Percentiles rank a stretch among this genome's conserved stretches.
These are phyloP conservation scores for Arabidopsis thaliana DNA, from an alignment of 345 rosid genomes.

Conservation along the genomic window DNA sequence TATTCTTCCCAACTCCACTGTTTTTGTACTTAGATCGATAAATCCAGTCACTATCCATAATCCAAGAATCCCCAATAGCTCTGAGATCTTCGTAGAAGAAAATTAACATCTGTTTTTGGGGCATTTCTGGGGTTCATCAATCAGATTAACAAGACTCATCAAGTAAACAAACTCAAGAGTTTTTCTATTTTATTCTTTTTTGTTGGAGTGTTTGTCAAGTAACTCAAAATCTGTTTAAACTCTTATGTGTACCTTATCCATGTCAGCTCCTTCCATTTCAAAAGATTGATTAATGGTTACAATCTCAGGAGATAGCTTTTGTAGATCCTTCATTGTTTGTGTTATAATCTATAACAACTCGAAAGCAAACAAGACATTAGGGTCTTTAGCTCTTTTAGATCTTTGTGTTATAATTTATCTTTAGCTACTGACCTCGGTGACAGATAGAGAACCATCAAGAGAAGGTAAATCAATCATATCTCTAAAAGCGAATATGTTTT, in stretches of 20 bases:
- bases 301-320: constrained; percentile 66
- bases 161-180: constrained; percentile 25
- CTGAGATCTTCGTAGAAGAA: constrained; percentile 62
- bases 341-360: constrained; percentile 53
- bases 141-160: constrained; percentile 45
- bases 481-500: constrained; percentile 67
- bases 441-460: constrained; percentile 53
- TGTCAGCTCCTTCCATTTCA: constrained; percentile 55
- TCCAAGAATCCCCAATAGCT: constrained; percentile 78
- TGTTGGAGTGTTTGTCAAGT: neutral
- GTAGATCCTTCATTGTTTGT: constrained; percentile 70
- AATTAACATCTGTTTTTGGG: constrained; percentile 58
- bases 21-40: constrained; percentile 53
- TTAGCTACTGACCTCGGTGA: constrained; percentile 50
- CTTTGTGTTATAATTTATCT: too few species aligned
- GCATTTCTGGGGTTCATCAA: constrained; percentile 46
- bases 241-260: constrained; percentile 47
- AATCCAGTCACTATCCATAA: constrained; percentile 55
- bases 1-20: constrained; percentile 47
- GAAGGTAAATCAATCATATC: constrained; percentile 77
- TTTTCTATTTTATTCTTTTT: neutral
- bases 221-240: neutral
- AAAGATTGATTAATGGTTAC: constrained; percentile 49
- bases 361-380: neutral
- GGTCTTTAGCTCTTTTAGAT: neutral